Conservation (phyloP, 768 basidiomycete genomes). For the Leccinum fibrillosum region DNA sequence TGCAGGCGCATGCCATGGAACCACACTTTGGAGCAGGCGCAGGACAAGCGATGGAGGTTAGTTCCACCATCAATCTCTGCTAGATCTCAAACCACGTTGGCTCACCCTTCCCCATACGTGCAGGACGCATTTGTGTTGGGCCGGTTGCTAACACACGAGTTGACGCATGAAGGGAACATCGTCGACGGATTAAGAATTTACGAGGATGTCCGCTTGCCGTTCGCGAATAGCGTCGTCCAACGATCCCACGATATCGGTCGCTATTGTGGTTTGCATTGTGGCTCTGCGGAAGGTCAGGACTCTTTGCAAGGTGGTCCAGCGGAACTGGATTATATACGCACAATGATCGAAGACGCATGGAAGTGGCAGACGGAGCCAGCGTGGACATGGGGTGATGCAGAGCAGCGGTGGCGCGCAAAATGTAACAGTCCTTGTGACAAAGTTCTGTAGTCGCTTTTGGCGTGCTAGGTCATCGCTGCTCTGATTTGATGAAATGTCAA, state of each 20-base stretch:
- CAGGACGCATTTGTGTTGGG: conserved; percentile 33
- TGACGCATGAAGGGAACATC: conserved; percentile 23
- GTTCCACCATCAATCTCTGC: conserved; percentile 11
- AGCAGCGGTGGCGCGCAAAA: not conserved
- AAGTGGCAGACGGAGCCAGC: not conserved
- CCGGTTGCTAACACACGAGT: conserved; percentile 23
- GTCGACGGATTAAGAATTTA: conserved; percentile 30
- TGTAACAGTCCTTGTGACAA: not conserved
- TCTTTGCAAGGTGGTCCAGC: not conserved
- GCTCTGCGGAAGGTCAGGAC: not conserved
- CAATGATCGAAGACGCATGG: not conserved
- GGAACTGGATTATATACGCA: not conserved
- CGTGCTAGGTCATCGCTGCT: not conserved
- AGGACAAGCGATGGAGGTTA: conserved; percentile 49
- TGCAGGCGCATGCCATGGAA: conserved; percentile 44
- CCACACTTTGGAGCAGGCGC: conserved; percentile 49
- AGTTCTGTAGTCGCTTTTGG: not conserved
- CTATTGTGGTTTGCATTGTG: conserved; percentile 11
- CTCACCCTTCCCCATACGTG: not conserved
- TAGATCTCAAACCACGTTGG: not conserved
- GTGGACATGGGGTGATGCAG: not conserved
- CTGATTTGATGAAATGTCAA: not conserved
- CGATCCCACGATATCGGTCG: conserved; percentile 19
- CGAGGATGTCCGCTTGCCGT: conserved; percentile 31
- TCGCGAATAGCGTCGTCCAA: conserved; percentile 22